Conservation (phyloP, 1,139 yeast species). For the Williopsis jadinii region DNA sequence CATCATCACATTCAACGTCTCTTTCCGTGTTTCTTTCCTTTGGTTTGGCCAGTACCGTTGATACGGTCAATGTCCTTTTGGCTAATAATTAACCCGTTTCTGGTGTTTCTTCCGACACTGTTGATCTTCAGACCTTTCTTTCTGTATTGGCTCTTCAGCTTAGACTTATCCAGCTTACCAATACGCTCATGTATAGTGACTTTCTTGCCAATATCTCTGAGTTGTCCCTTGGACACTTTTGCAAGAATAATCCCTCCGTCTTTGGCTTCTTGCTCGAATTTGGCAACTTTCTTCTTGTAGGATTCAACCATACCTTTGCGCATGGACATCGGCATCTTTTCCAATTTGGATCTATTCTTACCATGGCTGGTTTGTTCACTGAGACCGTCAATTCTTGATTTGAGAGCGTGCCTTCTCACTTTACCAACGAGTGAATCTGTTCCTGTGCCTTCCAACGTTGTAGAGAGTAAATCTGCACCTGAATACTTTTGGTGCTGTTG, state of each 20-base stretch:
- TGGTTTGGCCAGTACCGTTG: constrained; percentile 21
- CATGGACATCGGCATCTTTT: constrained; percentile 82
- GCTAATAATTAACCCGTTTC: constrained; percentile 75
- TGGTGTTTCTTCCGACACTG: constrained; percentile 70
- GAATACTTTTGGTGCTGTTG: constrained; percentile 50
- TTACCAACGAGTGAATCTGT: constrained; percentile 63
- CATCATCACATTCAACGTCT: background rate
- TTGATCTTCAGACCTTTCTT: constrained; percentile 77
- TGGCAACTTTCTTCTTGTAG: constrained; percentile 43
- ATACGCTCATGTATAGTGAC: constrained; percentile 44
- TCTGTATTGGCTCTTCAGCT: constrained; percentile 29
- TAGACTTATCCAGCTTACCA: constrained; percentile 44
- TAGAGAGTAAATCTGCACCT: constrained; percentile 71
- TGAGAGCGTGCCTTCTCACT: constrained; percentile 67
- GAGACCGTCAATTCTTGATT: constrained; percentile 53
- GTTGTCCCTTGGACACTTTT: constrained; percentile 31
- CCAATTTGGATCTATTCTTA: constrained; percentile 35
- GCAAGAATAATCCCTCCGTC: constrained; percentile 85
- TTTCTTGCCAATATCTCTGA: constrained; percentile 43
- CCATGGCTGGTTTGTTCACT: constrained; percentile 44
- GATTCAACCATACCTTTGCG: constrained; percentile 75
- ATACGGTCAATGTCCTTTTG: constrained; percentile 57
- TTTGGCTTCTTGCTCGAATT: constrained; percentile 68
- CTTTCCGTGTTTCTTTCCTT: constrained; percentile 3
- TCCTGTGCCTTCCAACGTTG: constrained; percentile 21